Base-by-base conservation (phyloP, 2,329 filamentous ascomycete species). In the Graphilbum fragrans region DNA sequence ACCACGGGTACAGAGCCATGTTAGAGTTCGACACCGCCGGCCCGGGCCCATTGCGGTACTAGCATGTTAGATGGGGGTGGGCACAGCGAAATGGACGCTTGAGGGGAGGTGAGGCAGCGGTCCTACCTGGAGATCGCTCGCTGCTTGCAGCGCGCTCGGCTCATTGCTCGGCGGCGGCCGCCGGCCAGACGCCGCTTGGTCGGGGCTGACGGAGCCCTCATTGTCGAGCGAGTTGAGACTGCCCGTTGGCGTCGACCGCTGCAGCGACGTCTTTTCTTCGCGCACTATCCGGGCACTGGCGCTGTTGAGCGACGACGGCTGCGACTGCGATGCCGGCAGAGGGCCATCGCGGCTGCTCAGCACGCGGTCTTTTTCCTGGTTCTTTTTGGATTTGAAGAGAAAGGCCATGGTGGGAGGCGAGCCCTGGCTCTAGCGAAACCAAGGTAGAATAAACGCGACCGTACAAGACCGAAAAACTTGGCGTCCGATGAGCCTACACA, bases 1-100 rank as follows among this genome's bases (percentile, higher is more conserved):
- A 94, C 92, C 92, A 98, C 1, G 92, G 92, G 56, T 96, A 98
- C 41, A 94, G 76, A 5, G 86, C 86, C 33, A 81, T 69, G 59
- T 88, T 92, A 33, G 77, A 72, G 47, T 77, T 73, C 49, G 61
- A 57, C 29, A 58, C 45, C 17, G 57, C 57, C 49, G 65, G 57
- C 52, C 64, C 72, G 55, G 65, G 57, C 53, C 64, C 72, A 55
- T 76, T 81, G 50, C 74, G 72, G 50, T 70, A 63, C 69, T 80
- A 57, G 17, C n/a, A n/a, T n/a, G n/a, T n/a, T n/a, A 29, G 18
- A 16, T 12, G n/a, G 7, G 16, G 39, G 43, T 39, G 41, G 36
- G 10, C 23, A 19, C 11, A 40, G 19, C 29, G 11, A 25, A 12
- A 8, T 5, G 4, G 14, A 31, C 12, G 33, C n/a, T n/a, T n/a